These are phyloP conservation scores for Curvularia hawaiiensis DNA, from an alignment of 2,329 filamentous ascomycete genomes.

Conservation along the genomic window DNA sequence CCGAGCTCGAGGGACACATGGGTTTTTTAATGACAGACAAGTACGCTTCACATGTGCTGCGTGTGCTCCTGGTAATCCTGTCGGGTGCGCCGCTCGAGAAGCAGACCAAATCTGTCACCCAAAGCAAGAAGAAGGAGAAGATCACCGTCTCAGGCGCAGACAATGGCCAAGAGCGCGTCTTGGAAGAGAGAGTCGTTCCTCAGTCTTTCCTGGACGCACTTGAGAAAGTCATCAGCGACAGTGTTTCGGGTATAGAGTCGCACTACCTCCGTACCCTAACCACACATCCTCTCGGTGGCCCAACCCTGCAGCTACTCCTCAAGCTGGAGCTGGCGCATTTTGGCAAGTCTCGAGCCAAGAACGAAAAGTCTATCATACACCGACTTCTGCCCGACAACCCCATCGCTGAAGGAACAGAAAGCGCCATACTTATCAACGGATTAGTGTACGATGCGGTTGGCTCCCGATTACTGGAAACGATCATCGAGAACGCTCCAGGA, in stretches of 20 bases:
- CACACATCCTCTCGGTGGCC: constrained; percentile 88
- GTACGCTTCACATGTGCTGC: constrained; percentile 89
- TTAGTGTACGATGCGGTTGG: constrained; percentile 90
- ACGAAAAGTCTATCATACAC: constrained; percentile 72
- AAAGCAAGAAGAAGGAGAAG: constrained; percentile 92
- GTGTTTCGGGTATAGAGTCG: constrained; percentile 74
- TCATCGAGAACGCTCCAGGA: constrained; percentile 79
- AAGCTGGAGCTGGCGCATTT: constrained; percentile 82
- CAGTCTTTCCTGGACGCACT: constrained; percentile 77
- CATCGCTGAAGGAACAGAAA: constrained; percentile 72
- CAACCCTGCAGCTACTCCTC: constrained; percentile 86
- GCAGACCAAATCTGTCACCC: constrained; percentile 69
- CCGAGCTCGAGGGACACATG: constrained; percentile 86
- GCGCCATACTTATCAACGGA: constrained; percentile 80
- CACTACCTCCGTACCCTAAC: constrained; percentile 83
- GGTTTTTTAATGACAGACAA: constrained; percentile 82
- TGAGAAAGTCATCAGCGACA: constrained; percentile 80
- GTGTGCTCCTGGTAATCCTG: constrained; percentile 83
- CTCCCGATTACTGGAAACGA: constrained; percentile 85
- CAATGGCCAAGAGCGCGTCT: constrained; percentile 51
- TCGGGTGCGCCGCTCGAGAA: constrained; percentile 81
- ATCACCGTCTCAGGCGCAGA: constrained; percentile 60
- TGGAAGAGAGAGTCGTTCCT: constrained; percentile 65
- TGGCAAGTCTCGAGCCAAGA: constrained; percentile 68
- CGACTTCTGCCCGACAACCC: constrained; percentile 81